Percentiles rank a stretch among this genome's conserved stretches.
Evolutionary conservation across 2,329 filamentous ascomycete species (phyloP).

Genomic region (Chaetomiaceae sp.): DNA sequence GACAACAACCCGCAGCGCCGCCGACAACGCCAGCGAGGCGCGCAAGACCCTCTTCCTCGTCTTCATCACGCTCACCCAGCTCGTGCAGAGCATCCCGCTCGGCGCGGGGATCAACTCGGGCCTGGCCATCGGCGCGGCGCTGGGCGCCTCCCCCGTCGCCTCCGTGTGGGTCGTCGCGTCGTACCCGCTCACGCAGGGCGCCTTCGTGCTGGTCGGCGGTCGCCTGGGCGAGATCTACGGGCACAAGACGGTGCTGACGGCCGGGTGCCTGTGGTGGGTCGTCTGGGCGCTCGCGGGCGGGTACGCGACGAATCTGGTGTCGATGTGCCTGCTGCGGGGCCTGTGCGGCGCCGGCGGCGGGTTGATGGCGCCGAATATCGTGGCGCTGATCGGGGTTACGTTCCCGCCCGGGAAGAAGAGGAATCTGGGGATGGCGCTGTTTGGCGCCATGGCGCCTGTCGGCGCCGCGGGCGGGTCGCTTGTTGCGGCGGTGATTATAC

Average conservation of each 20-base stretch:
- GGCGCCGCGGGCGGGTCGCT: neutral
- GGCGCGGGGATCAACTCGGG: neutral
- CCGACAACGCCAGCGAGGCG: neutral
- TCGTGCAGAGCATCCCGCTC: neutral
- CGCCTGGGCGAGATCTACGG: neutral
- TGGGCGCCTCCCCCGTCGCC: neutral
- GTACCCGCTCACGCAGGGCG: neutral
- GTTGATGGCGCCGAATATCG: neutral
- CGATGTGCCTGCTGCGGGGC: neutral
- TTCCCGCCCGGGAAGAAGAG: neutral
- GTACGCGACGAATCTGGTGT: neutral
- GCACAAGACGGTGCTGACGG: neutral
- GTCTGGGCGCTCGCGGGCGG: neutral
- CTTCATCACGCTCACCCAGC: neutral
- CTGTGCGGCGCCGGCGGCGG: neutral
- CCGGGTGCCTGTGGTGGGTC: neutral
- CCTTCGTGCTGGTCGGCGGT: neutral
- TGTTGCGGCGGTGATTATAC: neutral
- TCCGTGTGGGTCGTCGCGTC: neutral
- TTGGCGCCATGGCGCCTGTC: neutral
- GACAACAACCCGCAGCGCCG: too few species aligned
- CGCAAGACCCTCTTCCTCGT: neutral
- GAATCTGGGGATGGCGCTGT: neutral
- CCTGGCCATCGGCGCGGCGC: neutral
- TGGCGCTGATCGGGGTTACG: neutral